Evolutionary conservation across 371 early-diverging fungal species (phyloP).

Genomic region (Entomophthora muscae): DNA sequence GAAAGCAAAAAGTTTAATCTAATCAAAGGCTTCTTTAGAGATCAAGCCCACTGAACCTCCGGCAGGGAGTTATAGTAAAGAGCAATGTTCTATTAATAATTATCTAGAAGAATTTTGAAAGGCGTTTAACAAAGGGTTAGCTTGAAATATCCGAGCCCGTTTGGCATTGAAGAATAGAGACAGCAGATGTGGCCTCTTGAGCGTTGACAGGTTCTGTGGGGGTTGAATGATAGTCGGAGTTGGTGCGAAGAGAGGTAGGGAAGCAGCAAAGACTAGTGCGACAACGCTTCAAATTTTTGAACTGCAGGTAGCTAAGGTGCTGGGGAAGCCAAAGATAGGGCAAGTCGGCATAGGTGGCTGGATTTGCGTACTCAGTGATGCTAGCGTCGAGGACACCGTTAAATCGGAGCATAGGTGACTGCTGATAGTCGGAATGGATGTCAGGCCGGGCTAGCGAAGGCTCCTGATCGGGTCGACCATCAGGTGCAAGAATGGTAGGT

Average conservation of each 20-base stretch:
- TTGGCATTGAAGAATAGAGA: no score
- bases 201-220: not conserved
- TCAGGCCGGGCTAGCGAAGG: slow-evolving; percentile 44
- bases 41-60: no score
- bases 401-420: slow-evolving; percentile 56
- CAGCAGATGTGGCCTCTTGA: no score
- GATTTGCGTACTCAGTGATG: slow-evolving; percentile 49
- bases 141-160: no score
- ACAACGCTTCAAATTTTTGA: not conserved
- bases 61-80: no score
- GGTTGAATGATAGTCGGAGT: not conserved
- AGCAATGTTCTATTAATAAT: no score
- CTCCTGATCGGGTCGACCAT: slow-evolving; percentile 33
- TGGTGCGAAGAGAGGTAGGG: slow-evolving; percentile 2
- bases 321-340: slow-evolving; percentile 60
- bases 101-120: no score
- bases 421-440: slow-evolving; percentile 35
- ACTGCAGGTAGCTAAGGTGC: slow-evolving; percentile 1
- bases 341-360: slow-evolving; percentile 45
- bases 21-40: no score
- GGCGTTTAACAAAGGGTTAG: no score
- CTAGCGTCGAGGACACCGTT: slow-evolving; percentile 55
- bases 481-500: not conserved
- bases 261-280: slow-evolving; percentile 6
- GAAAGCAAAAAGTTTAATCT: no score